Base-by-base conservation (phyloP, 805 yeast genomes). In the Candida sanyiensis region DNA sequence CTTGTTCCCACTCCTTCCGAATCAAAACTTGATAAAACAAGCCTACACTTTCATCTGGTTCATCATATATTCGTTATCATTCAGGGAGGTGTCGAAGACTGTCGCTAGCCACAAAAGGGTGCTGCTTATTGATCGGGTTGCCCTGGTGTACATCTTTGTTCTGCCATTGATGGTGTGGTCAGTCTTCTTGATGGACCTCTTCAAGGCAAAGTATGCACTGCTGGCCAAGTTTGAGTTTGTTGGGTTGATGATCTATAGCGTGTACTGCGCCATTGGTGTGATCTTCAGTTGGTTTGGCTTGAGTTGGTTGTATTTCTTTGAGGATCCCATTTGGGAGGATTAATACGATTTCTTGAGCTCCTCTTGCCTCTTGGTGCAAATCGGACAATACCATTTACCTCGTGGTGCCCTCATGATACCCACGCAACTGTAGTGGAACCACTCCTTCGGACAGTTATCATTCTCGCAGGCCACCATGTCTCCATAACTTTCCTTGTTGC, bases 401-500 rank as follows among this genome's bases (percentile, higher is more conserved):
- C 50, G 52, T 6, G 89, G 88, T 2, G 83, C 79, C 15, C 69
- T 63, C 5, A 69, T 67, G 19, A 83, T 61, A 0, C 85, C 86
- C 27, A 83, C 81, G 62, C 94, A 84, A 28, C 72, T 69, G 66
- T 83, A 82, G 60, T 84, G 94, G 55, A 80, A 84, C 94, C 93
- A 83, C 52, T 80, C 87, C 26, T 61, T 69, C 43, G 74, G 66
- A 61, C 97, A 89, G 26, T 74, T 70, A 3, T 69, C 69, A 49
- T 85, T 77, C 57, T 89, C 97, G 60, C 97, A 90, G 0, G 90
- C 96, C 45, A 90, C 73, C 97, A 90, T 90, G 37, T 74, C 75
- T 1, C 97, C 97, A 39, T 53, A 61, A 6, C 75, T 67, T 1
- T 61, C 63, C 5, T 62, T 59, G 5, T 64, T 56, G 43, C 83